These are phyloP conservation scores for Trichocladium antarcticum DNA, from an alignment of 495 filamentous ascomycete species.

Conservation along the genomic window DNA sequence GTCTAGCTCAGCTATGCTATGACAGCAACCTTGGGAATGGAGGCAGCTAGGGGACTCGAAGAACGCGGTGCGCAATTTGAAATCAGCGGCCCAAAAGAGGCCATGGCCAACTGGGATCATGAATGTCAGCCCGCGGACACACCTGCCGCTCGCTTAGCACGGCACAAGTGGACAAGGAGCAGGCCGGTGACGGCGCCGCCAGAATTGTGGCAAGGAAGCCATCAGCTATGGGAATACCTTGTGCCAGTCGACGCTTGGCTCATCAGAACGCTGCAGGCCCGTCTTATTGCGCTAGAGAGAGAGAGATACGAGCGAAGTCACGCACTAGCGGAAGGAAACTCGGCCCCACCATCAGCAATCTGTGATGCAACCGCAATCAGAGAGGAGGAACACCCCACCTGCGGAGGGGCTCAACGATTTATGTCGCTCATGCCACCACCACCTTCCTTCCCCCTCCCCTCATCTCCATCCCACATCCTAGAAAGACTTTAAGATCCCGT, in stretches of 20 bases:
- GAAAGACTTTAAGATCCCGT: background rate
- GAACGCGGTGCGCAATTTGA: conserved; percentile 10
- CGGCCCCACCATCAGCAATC: conserved; percentile 2
- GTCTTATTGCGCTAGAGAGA: no score
- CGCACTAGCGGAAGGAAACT: conserved; percentile 17
- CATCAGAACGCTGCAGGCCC: background rate
- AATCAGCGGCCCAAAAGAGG: conserved; percentile 6
- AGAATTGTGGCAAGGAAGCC: background rate
- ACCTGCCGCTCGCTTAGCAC: background rate
- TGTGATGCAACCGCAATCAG: conserved; percentile 22
- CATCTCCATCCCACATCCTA: conserved; percentile 7
- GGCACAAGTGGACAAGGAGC: background rate
- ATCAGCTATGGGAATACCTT: conserved; percentile 6
- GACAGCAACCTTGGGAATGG: background rate
- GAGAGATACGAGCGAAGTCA: conserved; percentile 4
- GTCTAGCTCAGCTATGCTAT: background rate
- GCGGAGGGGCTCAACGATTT: conserved; percentile 18
- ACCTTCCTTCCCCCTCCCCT: conserved; percentile 8
- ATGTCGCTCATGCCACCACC: conserved; percentile 27
- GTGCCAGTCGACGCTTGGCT: background rate
- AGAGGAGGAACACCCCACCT: conserved; percentile 21
- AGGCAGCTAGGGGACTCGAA: background rate
- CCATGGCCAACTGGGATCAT: background rate
- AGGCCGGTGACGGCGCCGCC: conserved; percentile 11
- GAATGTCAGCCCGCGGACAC: conserved; percentile 2